Base-by-base conservation (phyloP, 1,284 basidiomycete species). In the Moniliophthora roreri region DNA sequence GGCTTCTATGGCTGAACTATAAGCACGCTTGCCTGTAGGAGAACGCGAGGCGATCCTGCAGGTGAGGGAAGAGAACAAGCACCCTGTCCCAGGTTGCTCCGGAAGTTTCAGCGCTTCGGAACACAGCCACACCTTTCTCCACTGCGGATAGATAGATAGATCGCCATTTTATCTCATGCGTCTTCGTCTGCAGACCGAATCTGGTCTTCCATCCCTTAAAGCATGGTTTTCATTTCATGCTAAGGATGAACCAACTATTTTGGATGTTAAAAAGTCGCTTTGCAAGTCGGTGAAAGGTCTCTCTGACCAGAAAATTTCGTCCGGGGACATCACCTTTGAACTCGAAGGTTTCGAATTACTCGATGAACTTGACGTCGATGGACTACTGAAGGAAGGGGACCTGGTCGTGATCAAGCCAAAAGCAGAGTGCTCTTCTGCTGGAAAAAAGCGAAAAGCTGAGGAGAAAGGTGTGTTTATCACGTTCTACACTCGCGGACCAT, bases 301-400 rank as follows among this genome's bases (percentile, higher is more conserved):
- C 9, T 13, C 38, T 15, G 28, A 50, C 15, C 47, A 35, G n/a
- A 39, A 50, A 5, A 36, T 50, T 2, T 9, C 13, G n/a, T 37
- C 45, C 34, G 40, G 35, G 24, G 48, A 52, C 10, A 16, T 59
- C 16, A 21, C 24, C 7, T 39, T 53, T n/a, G 57, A 54, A 18
- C 34, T 59, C 1, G 54, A 56, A 34, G 55, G 52, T 7, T 59
- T 59, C 39, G 57, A 59, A 49, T 47, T 59, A 6, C 47, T 59
- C 26, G 52, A 59, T 26, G 54, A 56, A 35, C 46, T 54, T 28
- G 6, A 28, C 7, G 46, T 56, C 13, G 49, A 46, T 13, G 52
- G 50, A 15, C 23, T 56, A 7, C n/a, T 59, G 4, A 44, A 45
- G 46, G 57, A 59, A 26, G 55, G 54, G 2, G 57, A 59, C 28